Conservation (phyloP, 306 rosid genomes). For the Prunus kanzakura region DNA sequence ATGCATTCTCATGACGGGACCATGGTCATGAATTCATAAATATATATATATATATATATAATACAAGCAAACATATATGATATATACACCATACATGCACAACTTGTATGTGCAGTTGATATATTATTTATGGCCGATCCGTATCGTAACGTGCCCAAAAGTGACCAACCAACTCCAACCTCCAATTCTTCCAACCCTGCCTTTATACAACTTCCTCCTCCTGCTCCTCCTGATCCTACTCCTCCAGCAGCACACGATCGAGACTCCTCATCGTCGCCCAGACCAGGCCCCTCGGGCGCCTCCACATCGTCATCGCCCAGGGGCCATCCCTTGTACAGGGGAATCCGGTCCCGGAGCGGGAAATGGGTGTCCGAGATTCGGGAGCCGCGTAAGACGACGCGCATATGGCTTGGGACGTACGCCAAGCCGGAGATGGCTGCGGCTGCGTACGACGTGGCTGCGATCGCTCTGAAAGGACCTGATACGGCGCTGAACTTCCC, state of each 20-base stretch:
- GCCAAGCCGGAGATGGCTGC: constrained; percentile 88
- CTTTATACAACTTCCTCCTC: background rate
- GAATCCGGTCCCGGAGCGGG: constrained; percentile 71
- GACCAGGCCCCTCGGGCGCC: constrained; percentile 12
- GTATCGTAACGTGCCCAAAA: constrained; percentile 1
- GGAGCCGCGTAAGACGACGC: constrained; percentile 81
- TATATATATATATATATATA: background rate
- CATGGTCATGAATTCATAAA: background rate
- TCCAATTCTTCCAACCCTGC: background rate
- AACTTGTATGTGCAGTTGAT: background rate
- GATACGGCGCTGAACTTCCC: constrained; percentile 76
- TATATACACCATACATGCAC: background rate
- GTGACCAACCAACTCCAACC: background rate
- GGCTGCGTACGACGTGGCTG: constrained; percentile 93
- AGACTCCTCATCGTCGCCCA: background rate
- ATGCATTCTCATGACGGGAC: background rate
- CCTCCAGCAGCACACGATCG: background rate
- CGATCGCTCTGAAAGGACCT: constrained; percentile 74
- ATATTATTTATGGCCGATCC: background rate
- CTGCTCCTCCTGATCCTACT: background rate
- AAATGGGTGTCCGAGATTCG: constrained; percentile 98
- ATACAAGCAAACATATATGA: background rate
- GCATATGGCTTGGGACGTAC: constrained; percentile 95
- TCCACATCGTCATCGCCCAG: constrained; percentile 9
- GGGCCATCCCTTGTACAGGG: constrained; percentile 48